Percentiles rank a stretch among this genome's conserved stretches.
Conservation (phyloP, 2,329 filamentous ascomycete species). For the Beauveria brongniartii region DNA sequence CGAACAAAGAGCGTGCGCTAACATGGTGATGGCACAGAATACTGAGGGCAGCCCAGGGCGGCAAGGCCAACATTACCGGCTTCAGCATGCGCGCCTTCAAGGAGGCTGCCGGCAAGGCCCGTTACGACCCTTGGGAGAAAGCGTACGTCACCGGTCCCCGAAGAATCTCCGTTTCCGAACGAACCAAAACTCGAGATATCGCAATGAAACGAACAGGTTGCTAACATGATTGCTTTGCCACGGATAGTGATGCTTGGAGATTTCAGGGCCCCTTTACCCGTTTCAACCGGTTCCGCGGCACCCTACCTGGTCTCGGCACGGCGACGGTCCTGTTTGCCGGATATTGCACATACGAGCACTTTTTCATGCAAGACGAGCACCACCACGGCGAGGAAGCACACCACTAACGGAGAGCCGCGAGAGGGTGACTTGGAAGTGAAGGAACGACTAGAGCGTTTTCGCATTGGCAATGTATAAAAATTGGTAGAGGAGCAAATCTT, state of each 20-base stretch:
- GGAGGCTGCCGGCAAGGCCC: slow-evolving; percentile 54
- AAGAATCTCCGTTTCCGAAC: not conserved
- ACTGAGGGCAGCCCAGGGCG: slow-evolving; percentile 43
- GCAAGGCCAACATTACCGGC: slow-evolving; percentile 74
- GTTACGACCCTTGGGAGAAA: slow-evolving; percentile 61
- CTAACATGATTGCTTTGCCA: not conserved
- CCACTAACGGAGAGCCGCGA: not conserved
- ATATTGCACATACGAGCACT: slow-evolving; percentile 84
- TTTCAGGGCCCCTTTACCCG: slow-evolving; percentile 84
- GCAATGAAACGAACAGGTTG: not conserved
- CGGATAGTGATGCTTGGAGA: slow-evolving; percentile 80
- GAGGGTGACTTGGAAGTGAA: too few species aligned
- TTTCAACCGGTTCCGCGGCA: slow-evolving; percentile 78
- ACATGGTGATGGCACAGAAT: slow-evolving; percentile 20
- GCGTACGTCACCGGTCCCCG: slow-evolving; percentile 36
- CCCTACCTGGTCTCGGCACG: slow-evolving; percentile 86
- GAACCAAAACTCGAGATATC: not conserved
- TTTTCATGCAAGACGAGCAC: slow-evolving; percentile 71
- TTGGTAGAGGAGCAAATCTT: not conserved
- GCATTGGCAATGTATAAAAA: slow-evolving; percentile 2
- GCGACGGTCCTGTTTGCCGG: slow-evolving; percentile 82
- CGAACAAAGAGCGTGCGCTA: not conserved
- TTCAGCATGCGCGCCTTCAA: slow-evolving; percentile 82
- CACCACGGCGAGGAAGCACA: slow-evolving; percentile 34
- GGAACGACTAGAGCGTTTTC: not conserved